These are phyloP conservation scores for Tricholoma flavovirens DNA, from an alignment of 768 basidiomycete genomes.

Conservation along the genomic window DNA sequence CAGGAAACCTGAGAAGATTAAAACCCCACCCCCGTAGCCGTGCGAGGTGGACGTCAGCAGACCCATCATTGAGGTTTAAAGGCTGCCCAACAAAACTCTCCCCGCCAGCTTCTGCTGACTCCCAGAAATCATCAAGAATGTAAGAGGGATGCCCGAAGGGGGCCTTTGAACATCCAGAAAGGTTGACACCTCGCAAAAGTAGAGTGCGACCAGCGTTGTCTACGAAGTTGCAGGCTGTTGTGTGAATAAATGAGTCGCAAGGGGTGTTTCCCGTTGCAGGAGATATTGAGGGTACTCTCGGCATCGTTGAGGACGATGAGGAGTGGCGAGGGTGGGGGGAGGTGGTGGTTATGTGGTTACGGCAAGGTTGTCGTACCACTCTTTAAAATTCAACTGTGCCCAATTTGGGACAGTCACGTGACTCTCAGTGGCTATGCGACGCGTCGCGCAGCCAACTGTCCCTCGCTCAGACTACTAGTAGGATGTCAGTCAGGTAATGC, in stretches of 20 bases:
- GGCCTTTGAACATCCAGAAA: conserved; percentile 84
- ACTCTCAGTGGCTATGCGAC: not conserved
- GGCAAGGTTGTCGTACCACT: not conserved
- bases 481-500: too few species aligned
- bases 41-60: conserved; percentile 78
- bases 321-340: not conserved
- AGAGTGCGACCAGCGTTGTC: conserved; percentile 71
- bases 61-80: conserved; percentile 77
- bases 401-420: not conserved
- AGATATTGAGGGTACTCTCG: conserved; percentile 49
- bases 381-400: not conserved
- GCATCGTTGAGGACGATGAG: conserved; percentile 33
- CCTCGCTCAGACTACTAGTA: too few species aligned
- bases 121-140: conserved; percentile 75
- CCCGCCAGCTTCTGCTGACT: conserved; percentile 62
- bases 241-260: conserved; percentile 54
- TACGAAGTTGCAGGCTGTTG: conserved; percentile 62
- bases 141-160: conserved; percentile 69
- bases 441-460: too few species aligned
- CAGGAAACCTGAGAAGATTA: conserved; percentile 74
- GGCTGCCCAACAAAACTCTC: conserved; percentile 73
- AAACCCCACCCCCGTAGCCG: conserved; percentile 93
- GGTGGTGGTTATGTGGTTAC: not conserved
- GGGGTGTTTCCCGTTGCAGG: conserved; percentile 50
- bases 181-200: conserved; percentile 90